Conservation (phyloP, 257 asterid genomes). For the Solanum acaule region DNA sequence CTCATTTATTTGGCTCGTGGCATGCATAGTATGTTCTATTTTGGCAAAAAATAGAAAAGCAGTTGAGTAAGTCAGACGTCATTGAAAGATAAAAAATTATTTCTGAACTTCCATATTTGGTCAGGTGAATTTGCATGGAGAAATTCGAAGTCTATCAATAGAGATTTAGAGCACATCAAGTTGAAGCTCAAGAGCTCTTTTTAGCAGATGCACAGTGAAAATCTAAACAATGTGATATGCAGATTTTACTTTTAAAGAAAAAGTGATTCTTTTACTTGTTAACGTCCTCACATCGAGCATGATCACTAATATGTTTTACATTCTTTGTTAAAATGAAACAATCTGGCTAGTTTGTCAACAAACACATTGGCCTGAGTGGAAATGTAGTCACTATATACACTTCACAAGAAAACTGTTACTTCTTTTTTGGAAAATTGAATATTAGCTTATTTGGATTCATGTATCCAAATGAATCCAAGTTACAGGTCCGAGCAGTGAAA, state of each 20-base stretch:
- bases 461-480: not conserved
- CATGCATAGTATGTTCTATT: not conserved
- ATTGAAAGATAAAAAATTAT: not conserved
- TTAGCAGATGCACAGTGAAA: not conserved
- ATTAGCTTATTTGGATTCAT: not conserved
- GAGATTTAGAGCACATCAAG: not conserved
- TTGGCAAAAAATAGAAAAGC: not conserved
- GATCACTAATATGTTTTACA: not conserved
- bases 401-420: not conserved
- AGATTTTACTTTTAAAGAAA: not conserved
- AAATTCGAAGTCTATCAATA: not conserved
- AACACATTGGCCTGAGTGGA: not conserved
- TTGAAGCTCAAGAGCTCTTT: not conserved
- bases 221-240: not conserved
- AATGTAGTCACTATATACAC: not conserved
- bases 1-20: not conserved
- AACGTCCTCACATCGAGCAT: not conserved
- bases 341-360: not conserved
- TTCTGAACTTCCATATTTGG: not conserved
- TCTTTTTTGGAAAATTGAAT: not conserved
- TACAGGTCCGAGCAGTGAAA: not conserved
- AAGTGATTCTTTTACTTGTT: not conserved
- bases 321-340: not conserved
- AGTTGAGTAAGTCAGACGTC: not conserved
- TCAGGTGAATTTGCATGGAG: not conserved